Percentiles rank a stretch among this genome's conserved stretches.
phyloP scores from a whole-genome alignment of 106 monocot genomes.

The Acorus calamus region DNA sequence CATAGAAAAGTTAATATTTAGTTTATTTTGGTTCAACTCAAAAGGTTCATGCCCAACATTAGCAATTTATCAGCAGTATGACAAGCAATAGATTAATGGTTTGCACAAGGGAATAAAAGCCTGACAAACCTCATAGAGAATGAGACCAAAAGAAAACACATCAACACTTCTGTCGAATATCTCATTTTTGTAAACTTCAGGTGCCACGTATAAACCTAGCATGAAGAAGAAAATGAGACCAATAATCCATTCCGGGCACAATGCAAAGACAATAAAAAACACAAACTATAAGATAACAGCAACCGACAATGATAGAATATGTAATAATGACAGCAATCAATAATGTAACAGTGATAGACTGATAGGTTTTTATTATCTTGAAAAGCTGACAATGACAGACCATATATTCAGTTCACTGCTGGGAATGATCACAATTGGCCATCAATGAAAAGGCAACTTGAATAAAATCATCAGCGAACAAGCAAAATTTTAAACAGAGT shows the following conservation, averaged over 20 bases:
- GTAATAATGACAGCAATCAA: no score
- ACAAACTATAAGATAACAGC: slow-evolving; percentile 1
- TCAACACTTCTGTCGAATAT: slow-evolving; percentile 68
- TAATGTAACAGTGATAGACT: no score
- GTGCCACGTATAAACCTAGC: slow-evolving; percentile 69
- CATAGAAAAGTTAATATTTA: no score
- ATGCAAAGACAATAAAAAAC: not conserved
- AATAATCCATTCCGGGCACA: no score
- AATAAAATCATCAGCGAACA: no score
- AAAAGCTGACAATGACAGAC: no score
- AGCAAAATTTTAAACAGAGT: no score
- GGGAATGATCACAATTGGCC: no score
- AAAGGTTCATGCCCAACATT: not conserved
- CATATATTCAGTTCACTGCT: no score
- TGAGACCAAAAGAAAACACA: slow-evolving; percentile 81
- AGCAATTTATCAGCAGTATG: not conserved
- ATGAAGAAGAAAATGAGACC: slow-evolving; percentile 2
- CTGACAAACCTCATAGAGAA: slow-evolving; percentile 70
- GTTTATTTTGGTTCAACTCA: no score
- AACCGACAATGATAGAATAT: slow-evolving; percentile 2
- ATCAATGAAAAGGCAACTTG: no score
- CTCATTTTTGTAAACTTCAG: slow-evolving; percentile 81
- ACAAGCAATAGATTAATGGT: not conserved
- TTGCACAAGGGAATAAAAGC: not conserved
- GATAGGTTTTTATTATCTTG: no score